A percentile compares a stretch with the other conserved stretches of the same genome.
Evolutionary conservation across 2,329 filamentous ascomycete genomes (phyloP).

Genomic region (Helminthosporium solani): DNA sequence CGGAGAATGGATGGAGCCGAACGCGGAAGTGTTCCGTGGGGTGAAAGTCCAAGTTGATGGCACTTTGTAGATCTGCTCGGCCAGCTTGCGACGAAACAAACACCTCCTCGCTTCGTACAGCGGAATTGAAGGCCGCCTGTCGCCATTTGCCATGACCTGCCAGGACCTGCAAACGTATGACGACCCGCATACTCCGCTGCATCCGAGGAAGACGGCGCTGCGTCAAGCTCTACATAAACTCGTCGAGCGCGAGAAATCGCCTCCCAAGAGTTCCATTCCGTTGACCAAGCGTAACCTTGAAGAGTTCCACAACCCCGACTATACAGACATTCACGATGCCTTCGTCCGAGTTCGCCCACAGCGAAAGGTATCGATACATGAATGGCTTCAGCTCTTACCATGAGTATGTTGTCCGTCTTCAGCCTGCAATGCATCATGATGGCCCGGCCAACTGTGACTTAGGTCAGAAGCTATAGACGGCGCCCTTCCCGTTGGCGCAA

Average conservation of each 20-base stretch:
- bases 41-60: no score
- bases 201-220: constrained; percentile 17
- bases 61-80: no score
- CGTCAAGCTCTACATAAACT: constrained; percentile 19
- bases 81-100: no score
- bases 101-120: not conserved
- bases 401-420: constrained; percentile 58
- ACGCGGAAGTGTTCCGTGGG: no score
- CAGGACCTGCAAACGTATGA: constrained; percentile 17
- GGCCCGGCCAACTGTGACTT: constrained; percentile 14
- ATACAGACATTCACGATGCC: constrained; percentile 56
- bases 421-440: not conserved
- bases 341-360: constrained; percentile 61
- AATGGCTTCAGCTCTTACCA: constrained; percentile 77
- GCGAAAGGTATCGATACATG: constrained; percentile 73
- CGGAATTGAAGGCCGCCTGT: constrained; percentile 34
- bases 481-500: constrained; percentile 72
- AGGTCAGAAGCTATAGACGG: constrained; percentile 76
- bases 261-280: constrained; percentile 25
- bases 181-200: constrained; percentile 27
- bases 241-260: constrained; percentile 16
- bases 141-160: constrained; percentile 30
- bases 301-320: constrained; percentile 30
- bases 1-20: no score
- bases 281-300: constrained; percentile 31